A percentile compares a stretch with the other conserved stretches of the same genome.
Evolutionary conservation across 1,284 basidiomycete species (phyloP).

Genomic region (Naganishia sp.): DNA sequence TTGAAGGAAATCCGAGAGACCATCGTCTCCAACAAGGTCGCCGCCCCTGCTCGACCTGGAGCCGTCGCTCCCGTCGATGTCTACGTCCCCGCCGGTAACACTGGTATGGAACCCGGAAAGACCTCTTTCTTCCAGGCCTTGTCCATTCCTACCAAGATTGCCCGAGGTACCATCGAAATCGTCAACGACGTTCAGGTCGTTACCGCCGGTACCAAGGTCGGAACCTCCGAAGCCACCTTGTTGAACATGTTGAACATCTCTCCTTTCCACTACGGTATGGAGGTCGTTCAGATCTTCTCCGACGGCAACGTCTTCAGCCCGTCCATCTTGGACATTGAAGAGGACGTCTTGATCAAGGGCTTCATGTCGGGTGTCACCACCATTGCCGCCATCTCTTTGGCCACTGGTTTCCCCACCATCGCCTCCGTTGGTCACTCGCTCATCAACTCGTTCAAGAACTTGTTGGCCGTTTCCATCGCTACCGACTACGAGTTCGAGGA

Average conservation of each 20-base stretch:
- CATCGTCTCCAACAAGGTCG: constrained; percentile 95
- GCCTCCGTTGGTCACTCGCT: constrained; percentile 91
- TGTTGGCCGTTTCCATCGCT: constrained; percentile 82
- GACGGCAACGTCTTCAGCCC: constrained; percentile 87
- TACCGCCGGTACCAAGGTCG: constrained; percentile 85
- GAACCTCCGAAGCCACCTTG: constrained; percentile 93
- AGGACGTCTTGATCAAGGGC: constrained; percentile 83
- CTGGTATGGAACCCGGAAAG: constrained; percentile 99
- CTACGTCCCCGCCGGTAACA: constrained; percentile 91
- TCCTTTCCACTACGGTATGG: constrained; percentile 99
- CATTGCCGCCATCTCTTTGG: constrained; percentile 92
- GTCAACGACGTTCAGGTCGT: constrained; percentile 97
- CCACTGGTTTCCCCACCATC: constrained; percentile 92
- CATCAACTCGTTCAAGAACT: constrained; percentile 99
- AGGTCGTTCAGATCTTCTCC: constrained; percentile 90
- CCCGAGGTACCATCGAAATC: constrained; percentile 99
- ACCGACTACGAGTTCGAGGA: constrained; percentile 97
- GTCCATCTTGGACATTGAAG: constrained; percentile 89
- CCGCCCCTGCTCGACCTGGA: constrained; percentile 97
- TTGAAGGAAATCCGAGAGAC: constrained; percentile 91
- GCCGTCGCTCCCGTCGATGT: constrained; percentile 92
- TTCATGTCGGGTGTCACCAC: constrained; percentile 94
- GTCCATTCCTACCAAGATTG: constrained; percentile 99
- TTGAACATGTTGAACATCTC: constrained; percentile 99
- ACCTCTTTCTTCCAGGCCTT: constrained; percentile 99